A percentile compares a stretch with the other conserved stretches of the same genome.
These are phyloP conservation scores for Vigna mungo DNA, from an alignment of 306 rosid genomes.

Conservation along the genomic window DNA sequence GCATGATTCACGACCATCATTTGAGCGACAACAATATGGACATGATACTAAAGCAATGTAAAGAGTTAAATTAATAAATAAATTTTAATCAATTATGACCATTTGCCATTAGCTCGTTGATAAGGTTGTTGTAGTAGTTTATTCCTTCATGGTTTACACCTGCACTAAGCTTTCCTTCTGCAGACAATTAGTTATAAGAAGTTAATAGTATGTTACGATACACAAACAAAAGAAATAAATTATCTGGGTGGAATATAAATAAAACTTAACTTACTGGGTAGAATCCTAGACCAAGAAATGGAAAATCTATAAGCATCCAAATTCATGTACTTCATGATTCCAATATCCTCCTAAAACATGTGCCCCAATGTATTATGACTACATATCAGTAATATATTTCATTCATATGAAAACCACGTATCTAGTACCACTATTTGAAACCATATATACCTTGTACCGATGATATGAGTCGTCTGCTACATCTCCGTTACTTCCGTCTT, in stretches of 20 bases:
- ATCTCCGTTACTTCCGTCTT: conserved; percentile 54
- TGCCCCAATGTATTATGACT: conserved; percentile 28
- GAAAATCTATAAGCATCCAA: conserved; percentile 66
- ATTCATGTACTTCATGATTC: conserved; percentile 64
- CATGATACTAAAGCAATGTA: conserved; percentile 1
- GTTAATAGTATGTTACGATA: conserved; percentile 13
- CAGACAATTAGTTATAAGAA: conserved; percentile 21
- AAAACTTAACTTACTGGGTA: conserved; percentile 62
- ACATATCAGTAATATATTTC: neutral
- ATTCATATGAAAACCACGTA: neutral
- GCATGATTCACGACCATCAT: conserved; percentile 19
- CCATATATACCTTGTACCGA: conserved; percentile 51
- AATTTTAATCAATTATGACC: conserved; percentile 46
- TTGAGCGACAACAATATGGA: conserved; percentile 12
- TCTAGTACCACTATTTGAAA: neutral
- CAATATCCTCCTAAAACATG: conserved; percentile 65
- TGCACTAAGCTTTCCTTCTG: conserved; percentile 66
- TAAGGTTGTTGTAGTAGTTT: conserved; percentile 66
- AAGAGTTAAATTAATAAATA: neutral
- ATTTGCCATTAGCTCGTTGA: conserved; percentile 56
- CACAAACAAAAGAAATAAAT: neutral
- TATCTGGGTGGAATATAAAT: conserved; percentile 7
- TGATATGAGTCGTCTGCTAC: conserved; percentile 54
- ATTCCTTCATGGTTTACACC: conserved; percentile 67
- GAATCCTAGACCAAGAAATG: conserved; percentile 57